A percentile compares a stretch with the other conserved stretches of the same genome.
Evolutionary conservation across 306 rosid genomes (phyloP).

Genomic region (Trichosanthes truncata): DNA sequence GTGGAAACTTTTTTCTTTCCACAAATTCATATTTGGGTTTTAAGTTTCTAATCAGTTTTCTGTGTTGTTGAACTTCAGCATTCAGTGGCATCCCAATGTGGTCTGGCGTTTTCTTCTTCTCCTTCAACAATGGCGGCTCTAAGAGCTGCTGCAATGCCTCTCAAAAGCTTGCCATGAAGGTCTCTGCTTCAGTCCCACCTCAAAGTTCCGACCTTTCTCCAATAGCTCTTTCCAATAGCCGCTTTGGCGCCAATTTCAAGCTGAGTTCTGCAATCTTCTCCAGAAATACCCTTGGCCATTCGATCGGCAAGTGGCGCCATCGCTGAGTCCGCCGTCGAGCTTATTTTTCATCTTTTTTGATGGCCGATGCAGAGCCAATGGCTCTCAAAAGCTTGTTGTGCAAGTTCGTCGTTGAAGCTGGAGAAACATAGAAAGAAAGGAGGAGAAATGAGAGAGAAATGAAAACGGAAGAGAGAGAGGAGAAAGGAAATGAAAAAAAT

Average conservation of each 20-base stretch:
- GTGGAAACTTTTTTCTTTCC: too few species aligned
- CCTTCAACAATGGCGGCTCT: constrained; percentile 62
- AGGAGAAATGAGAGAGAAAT: too few species aligned
- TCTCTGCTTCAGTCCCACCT: constrained; percentile 20
- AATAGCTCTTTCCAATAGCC: constrained; percentile 29
- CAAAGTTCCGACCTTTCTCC: constrained; percentile 25
- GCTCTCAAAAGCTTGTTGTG: too few species aligned
- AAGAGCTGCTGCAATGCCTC: constrained; percentile 42
- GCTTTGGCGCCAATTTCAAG: constrained; percentile 54
- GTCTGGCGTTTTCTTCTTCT: constrained; percentile 66
- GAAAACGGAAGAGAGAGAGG: too few species aligned
- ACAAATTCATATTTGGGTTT: background rate
- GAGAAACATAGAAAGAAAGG: too few species aligned
- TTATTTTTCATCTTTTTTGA: too few species aligned
- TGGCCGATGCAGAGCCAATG: too few species aligned
- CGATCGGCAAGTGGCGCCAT: constrained; percentile 33
- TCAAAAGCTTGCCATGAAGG: constrained; percentile 62
- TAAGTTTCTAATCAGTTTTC: constrained; percentile 8
- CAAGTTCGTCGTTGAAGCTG: too few species aligned
- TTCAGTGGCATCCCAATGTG: constrained; percentile 92
- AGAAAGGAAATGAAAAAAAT: too few species aligned
- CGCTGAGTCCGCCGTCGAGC: constrained; percentile 24
- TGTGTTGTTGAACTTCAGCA: too few species aligned
- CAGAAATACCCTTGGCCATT: constrained; percentile 76
- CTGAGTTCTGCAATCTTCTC: constrained; percentile 40